A percentile compares a stretch with the other conserved stretches of the same genome.
These are phyloP conservation scores for Laetiporus sulphureus DNA, from an alignment of 1,284 basidiomycete genomes.

Conservation along the genomic window DNA sequence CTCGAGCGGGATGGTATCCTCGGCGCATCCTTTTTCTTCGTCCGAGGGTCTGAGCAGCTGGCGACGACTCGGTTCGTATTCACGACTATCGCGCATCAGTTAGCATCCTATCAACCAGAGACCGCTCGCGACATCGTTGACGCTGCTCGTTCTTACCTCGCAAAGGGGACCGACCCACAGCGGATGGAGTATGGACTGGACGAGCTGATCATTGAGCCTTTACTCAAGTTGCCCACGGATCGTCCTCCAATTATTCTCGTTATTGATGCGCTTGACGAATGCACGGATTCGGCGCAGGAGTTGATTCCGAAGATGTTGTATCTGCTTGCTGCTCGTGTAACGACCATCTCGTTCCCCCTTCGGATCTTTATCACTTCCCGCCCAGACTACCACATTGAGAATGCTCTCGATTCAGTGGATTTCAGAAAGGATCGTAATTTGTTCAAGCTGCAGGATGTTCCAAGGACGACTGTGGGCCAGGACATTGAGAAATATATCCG, in stretches of 20 bases:
- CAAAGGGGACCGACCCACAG: too few species aligned
- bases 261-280: constrained; percentile 10
- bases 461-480: too few species aligned
- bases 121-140: too few species aligned
- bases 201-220: not conserved
- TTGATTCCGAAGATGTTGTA: not conserved
- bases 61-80: not conserved
- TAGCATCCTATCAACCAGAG: not conserved
- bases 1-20: not conserved
- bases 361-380: constrained; percentile 9
- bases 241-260: constrained; percentile 1
- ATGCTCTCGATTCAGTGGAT: not conserved
- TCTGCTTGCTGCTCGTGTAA: not conserved
- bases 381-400: constrained; percentile 1
- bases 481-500: too few species aligned
- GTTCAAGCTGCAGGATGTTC: not conserved
- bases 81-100: not conserved
- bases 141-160: too few species aligned
- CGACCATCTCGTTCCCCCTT: not conserved
- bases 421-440: not conserved
- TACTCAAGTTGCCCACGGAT: not conserved
- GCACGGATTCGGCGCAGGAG: constrained; percentile 1
- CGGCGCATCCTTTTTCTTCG: not conserved
- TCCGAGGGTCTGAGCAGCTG: not conserved
- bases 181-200: too few species aligned